Conservation (phyloP, 2,329 filamentous ascomycete species). For the Alternaria postmessia region DNA sequence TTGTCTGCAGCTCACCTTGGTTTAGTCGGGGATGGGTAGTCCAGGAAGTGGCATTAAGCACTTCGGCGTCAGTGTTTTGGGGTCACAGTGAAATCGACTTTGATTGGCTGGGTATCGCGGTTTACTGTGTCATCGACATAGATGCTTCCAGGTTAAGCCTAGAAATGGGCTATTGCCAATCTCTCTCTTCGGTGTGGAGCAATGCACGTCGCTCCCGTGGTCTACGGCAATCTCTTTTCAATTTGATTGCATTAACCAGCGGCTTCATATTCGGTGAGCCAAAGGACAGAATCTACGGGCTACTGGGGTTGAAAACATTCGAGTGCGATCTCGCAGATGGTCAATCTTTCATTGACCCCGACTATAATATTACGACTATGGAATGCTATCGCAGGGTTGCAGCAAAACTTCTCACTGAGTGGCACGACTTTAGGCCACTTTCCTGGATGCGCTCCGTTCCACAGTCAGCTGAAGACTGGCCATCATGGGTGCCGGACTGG, state of each 20-base stretch:
- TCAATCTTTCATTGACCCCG: neutral
- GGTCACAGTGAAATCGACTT: neutral
- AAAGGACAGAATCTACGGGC: neutral
- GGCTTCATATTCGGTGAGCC: neutral
- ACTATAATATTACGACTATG: neutral
- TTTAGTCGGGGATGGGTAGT: neutral
- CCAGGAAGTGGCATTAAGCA: neutral
- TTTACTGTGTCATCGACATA: too few species aligned
- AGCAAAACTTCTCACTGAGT: neutral
- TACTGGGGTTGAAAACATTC: neutral
- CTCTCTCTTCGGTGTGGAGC: too few species aligned
- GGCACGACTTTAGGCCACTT: neutral
- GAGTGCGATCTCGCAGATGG: neutral
- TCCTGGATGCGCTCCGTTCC: neutral
- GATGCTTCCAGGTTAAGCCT: too few species aligned
- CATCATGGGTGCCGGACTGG: neutral
- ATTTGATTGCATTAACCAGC: neutral
- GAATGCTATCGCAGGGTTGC: neutral
- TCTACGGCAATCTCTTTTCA: too few species aligned
- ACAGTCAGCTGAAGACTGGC: neutral
- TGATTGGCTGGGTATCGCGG: too few species aligned
- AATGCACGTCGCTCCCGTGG: too few species aligned
- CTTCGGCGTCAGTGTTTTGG: neutral
- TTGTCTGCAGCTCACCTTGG: neutral
- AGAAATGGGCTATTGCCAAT: too few species aligned